Evolutionary conservation across 176 grass and related monocot species (phyloP).

Genomic region (Oryza officinalis): DNA sequence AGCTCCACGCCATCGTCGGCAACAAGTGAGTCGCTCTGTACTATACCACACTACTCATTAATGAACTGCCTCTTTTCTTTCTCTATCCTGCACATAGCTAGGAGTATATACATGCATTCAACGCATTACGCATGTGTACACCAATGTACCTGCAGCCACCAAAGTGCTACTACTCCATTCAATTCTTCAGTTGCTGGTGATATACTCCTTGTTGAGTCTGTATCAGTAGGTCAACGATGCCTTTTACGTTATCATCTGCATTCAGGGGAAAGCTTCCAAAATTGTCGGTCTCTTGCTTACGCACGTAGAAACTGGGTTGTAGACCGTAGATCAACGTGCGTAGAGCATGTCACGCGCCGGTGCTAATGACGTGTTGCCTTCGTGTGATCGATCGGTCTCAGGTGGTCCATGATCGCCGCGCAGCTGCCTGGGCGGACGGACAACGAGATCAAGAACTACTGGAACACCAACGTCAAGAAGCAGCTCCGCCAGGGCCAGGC

Average conservation of each 20-base stretch:
- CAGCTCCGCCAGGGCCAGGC: conserved; percentile 59
- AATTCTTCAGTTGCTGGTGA: not conserved
- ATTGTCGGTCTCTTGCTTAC: not conserved
- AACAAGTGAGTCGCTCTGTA: conserved; percentile 61
- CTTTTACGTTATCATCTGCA: not conserved
- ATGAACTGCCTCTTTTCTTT: not conserved
- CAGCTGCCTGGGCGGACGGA: conserved; percentile 86
- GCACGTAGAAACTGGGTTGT: not conserved
- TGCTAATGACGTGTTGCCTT: not conserved
- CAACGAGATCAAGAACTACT: conserved; percentile 99
- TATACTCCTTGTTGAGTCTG: not conserved
- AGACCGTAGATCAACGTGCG: not conserved
- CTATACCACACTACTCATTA: not conserved
- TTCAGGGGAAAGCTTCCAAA: conserved; percentile 14
- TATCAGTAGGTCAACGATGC: conserved; percentile 7
- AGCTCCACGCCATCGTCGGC: conserved; percentile 91
- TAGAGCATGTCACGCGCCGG: not conserved
- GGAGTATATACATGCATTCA: not conserved
- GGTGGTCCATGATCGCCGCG: conserved; percentile 96
- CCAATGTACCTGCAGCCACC: not conserved
- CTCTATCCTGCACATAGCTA: not conserved
- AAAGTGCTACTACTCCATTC: not conserved
- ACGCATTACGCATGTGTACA: not conserved
- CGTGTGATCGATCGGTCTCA: conserved; percentile 32
- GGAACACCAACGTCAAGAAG: conserved; percentile 98